Evolutionary conservation across 2,329 filamentous ascomycete species (phyloP).

Genomic region (Capronia americana): DNA sequence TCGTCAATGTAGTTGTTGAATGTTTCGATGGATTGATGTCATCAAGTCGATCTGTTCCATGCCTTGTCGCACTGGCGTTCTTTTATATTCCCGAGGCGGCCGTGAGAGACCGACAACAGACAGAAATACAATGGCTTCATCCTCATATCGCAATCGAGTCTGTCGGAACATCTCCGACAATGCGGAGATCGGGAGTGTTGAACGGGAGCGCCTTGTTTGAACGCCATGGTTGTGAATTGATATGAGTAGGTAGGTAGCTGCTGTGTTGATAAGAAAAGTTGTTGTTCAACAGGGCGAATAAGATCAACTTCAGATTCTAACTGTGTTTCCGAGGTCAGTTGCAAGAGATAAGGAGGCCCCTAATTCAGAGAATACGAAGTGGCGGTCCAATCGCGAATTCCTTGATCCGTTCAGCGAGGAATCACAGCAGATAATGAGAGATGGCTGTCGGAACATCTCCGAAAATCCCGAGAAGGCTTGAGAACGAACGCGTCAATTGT

Average conservation of each 20-base stretch:
- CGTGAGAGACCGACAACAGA: not conserved
- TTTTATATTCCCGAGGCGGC: slow-evolving; percentile 11
- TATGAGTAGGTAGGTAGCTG: not conserved
- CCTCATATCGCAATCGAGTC: not conserved
- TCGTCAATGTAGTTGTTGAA: not conserved
- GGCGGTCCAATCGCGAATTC: not conserved
- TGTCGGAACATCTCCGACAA: slow-evolving; percentile 12
- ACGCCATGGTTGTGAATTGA: not conserved
- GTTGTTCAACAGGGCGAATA: slow-evolving; percentile 2
- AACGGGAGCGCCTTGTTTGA: not conserved
- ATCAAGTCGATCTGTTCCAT: not conserved
- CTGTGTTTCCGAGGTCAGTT: not conserved
- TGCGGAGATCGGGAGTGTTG: not conserved
- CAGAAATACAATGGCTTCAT: slow-evolving; percentile 5
- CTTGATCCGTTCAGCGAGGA: not conserved
- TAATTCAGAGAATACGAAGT: not conserved
- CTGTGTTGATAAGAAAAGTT: slow-evolving; percentile 8
- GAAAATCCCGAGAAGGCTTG: not conserved
- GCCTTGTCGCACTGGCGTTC: not conserved
- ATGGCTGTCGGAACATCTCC: not conserved
- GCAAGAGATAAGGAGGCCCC: slow-evolving; percentile 9
- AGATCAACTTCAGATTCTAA: slow-evolving; percentile 3
- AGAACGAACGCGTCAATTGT: no score
- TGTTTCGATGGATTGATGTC: not conserved
- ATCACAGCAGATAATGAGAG: not conserved